Evolutionary conservation across 352 stramenopile species (phyloP), one percentile per base, ranked within the genome.

Genomic region (Phytophthora tubulina): DNA sequence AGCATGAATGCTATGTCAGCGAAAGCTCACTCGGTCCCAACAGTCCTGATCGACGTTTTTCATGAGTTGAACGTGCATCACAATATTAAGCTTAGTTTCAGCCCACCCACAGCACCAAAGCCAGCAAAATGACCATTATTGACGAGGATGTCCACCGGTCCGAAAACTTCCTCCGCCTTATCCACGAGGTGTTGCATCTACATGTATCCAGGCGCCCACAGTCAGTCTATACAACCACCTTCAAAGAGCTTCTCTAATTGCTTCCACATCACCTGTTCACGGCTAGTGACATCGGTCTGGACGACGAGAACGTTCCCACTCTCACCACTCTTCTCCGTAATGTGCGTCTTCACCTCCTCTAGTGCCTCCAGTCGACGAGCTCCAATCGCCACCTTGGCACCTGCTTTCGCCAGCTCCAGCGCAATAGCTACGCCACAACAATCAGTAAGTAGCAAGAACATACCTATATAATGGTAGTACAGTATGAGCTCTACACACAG

Each of bases 1-100:
- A 13, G 2, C n/a, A 52, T 35, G 21, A 27, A 27, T 31, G 3
- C 0, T 15, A 9, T 5, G 27, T 10, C n/a, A 41, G 35, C 33
- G 5, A 60, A 38, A 45, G 3, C 59, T 36, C 17, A 74, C 60
- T 21, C 74, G 76, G 49, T 97, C 86, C 92, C 92, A 98, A 61
- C 94, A 89, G 72, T 97, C 92, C 73, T 94, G 85, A 53, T 95
- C 81, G 30, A 86, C 77, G 70, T 97, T 95, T 74, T 94, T 84
- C 72, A 97, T 86, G 63, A 92, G 74, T 14, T 93, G 94, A 55
- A 95, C 96, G 54, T 94, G 94, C 93, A 98, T 98, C 60, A 98
- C 89, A 35, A 45, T 42, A 63, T 27, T 27, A 52, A 27, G 41
- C 2, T 46, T 27, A 27, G 41, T 15, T 27, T 27, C 21, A 27